Evolutionary conservation across 345 rosid species (phyloP).

Genomic region (Streptanthus diversifolius): DNA sequence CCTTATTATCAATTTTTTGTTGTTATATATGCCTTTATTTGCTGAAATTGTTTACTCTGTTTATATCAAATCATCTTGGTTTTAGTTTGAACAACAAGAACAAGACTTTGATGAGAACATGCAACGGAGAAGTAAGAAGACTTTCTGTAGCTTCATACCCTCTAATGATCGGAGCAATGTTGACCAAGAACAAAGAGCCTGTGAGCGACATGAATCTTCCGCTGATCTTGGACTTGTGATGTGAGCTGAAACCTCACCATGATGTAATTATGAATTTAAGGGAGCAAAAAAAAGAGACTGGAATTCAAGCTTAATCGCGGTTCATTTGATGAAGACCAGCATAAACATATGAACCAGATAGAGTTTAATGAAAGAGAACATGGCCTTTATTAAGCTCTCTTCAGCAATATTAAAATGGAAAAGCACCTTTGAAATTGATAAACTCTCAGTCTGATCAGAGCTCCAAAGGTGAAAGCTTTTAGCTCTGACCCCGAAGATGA

Average conservation of each 20-base stretch:
- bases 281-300: too few relatives aligned
- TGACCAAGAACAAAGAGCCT: conserved; percentile 1
- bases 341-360: not conserved
- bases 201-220: conserved; percentile 1
- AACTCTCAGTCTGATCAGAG: not conserved
- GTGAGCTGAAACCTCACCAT: conserved; percentile 1
- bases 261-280: not conserved
- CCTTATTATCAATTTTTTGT: not conserved
- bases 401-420: not conserved
- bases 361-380: not conserved
- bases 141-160: conserved; percentile 19
- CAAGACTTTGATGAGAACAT: conserved; percentile 5
- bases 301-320: too few relatives aligned
- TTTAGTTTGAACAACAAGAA: conserved; percentile 17
- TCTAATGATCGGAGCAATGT: conserved; percentile 1
- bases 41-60: not conserved
- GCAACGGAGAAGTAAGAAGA: conserved; percentile 3
- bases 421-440: not conserved
- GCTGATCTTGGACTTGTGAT: conserved; percentile 13
- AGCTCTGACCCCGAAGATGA: conserved; percentile 16
- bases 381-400: conserved; percentile 8
- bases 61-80: conserved; percentile 12
- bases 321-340: too few relatives aligned
- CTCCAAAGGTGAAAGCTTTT: not conserved
- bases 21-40: not conserved